Percentiles rank a stretch among this genome's conserved stretches.
Conservation (phyloP, 106 monocot species). For the Dendrobium catenatum region DNA sequence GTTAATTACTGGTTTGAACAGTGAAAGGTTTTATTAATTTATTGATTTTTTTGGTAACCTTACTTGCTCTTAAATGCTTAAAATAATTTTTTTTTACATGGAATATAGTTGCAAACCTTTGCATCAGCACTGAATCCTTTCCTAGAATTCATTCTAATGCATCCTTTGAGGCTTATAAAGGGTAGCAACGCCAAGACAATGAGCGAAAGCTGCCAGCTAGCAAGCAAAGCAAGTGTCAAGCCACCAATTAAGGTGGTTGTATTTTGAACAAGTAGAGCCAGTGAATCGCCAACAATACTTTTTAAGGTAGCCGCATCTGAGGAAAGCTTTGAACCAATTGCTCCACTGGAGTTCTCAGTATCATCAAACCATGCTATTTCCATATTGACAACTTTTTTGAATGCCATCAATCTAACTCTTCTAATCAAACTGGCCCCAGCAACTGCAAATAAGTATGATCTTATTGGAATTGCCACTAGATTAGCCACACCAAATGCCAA, state of each 20-base stretch:
- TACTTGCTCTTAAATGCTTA: too few species aligned
- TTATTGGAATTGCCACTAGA: not conserved
- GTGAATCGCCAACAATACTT: slow-evolving; percentile 39
- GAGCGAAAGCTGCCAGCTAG: slow-evolving; percentile 42
- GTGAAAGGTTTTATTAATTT: not conserved
- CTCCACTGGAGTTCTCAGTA: slow-evolving; percentile 32
- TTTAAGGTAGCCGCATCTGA: slow-evolving; percentile 39
- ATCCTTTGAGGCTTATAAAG: slow-evolving; percentile 37
- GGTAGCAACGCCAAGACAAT: slow-evolving; percentile 32
- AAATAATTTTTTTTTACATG: too few species aligned
- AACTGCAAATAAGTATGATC: not conserved
- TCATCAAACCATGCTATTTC: slow-evolving; percentile 43
- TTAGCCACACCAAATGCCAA: not conserved
- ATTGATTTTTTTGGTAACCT: too few species aligned
- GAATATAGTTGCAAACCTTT: slow-evolving; percentile 22
- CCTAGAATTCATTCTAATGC: slow-evolving; percentile 37
- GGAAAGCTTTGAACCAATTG: slow-evolving; percentile 41
- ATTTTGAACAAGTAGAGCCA: slow-evolving; percentile 33
- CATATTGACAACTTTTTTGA: slow-evolving; percentile 7
- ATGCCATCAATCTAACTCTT: slow-evolving; percentile 1
- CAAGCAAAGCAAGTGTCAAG: slow-evolving; percentile 30
- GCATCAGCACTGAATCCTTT: slow-evolving; percentile 53
- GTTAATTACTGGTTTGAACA: not conserved
- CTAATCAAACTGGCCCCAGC: slow-evolving; percentile 11
- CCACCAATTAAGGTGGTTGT: slow-evolving; percentile 21